Conservation (phyloP, 768 basidiomycete genomes). For the Naganishia friedmannii region DNA sequence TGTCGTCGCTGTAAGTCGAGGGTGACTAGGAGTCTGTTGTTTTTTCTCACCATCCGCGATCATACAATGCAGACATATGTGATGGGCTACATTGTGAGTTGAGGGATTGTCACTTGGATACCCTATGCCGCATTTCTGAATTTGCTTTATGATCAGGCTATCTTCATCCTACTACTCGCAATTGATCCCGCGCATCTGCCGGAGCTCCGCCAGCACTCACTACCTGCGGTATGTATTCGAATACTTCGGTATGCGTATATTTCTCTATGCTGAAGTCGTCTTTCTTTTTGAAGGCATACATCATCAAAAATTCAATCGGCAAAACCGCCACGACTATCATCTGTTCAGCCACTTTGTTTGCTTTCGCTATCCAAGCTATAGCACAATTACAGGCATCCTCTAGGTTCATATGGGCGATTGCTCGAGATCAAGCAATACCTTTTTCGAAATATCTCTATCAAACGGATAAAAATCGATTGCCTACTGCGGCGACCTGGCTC, state of each 20-base stretch:
- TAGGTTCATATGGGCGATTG: conserved; percentile 54
- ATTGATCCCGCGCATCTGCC: conserved; percentile 32
- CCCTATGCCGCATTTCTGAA: not conserved
- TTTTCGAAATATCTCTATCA: conserved; percentile 48
- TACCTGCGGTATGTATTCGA: conserved; percentile 41
- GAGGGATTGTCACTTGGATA: conserved; percentile 3
- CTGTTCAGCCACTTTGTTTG: conserved; percentile 38
- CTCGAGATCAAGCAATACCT: conserved; percentile 54
- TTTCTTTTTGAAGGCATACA: conserved; percentile 41
- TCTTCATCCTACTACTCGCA: conserved; percentile 49
- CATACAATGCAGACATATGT: conserved; percentile 44
- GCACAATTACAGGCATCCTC: conserved; percentile 54
- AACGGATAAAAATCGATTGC: conserved; percentile 44
- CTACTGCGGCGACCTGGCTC: conserved; percentile 51
- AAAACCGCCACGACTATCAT: conserved; percentile 42
- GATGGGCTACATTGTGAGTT: conserved; percentile 52
- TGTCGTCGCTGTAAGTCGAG: conserved; percentile 36
- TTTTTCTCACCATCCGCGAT: not conserved
- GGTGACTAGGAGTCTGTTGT: not conserved
- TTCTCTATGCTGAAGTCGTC: not conserved
- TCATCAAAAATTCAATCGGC: conserved; percentile 50
- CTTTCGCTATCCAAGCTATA: conserved; percentile 48
- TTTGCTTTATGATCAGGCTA: conserved; percentile 37
- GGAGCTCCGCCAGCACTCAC: conserved; percentile 34
- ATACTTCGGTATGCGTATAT: conserved; percentile 14